phyloP scores from a whole-genome alignment of 768 basidiomycete genomes.

The Auricularia cornea region DNA sequence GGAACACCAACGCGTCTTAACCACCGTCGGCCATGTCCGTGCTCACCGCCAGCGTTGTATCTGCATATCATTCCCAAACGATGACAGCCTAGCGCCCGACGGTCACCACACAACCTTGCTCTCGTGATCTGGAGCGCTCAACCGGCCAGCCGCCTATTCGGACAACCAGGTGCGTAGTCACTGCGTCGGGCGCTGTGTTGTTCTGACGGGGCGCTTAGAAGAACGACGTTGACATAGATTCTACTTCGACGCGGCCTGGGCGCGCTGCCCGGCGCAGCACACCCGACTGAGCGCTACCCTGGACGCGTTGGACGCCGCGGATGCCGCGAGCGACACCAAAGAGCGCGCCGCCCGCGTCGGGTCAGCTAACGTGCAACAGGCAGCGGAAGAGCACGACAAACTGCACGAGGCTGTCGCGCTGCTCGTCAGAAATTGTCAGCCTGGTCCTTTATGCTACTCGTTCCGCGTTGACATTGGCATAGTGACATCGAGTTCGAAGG shows the following conservation, averaged over 20 bases:
- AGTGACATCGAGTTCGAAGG: background rate
- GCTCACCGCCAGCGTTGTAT: too few species aligned
- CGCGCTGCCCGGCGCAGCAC: constrained; percentile 37
- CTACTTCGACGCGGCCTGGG: constrained; percentile 27
- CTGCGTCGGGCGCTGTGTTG: too few species aligned
- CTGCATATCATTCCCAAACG: too few species aligned
- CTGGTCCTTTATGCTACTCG: too few species aligned
- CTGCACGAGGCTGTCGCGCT: constrained; percentile 44
- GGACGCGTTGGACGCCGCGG: constrained; percentile 40
- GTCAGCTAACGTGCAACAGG: constrained; percentile 29
- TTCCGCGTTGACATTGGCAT: constrained; percentile 11
- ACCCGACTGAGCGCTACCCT: constrained; percentile 39
- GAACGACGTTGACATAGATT: constrained; percentile 17
- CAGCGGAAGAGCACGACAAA: constrained; percentile 44
- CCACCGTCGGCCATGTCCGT: too few species aligned
- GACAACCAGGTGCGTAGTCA: too few species aligned
- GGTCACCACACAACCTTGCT: too few species aligned
- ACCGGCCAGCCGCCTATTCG: too few species aligned
- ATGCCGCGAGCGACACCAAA: constrained; percentile 22
- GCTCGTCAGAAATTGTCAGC: constrained; percentile 56
- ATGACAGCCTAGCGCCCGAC: background rate
- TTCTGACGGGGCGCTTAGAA: too few species aligned
- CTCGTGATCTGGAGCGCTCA: too few species aligned
- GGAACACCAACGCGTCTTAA: too few species aligned
- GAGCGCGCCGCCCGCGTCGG: constrained; percentile 3